Percentiles rank a stretch among this genome's conserved stretches.
These are phyloP conservation scores for Dryas alaskensis DNA, from an alignment of 306 rosid genomes.

Conservation along the genomic window DNA sequence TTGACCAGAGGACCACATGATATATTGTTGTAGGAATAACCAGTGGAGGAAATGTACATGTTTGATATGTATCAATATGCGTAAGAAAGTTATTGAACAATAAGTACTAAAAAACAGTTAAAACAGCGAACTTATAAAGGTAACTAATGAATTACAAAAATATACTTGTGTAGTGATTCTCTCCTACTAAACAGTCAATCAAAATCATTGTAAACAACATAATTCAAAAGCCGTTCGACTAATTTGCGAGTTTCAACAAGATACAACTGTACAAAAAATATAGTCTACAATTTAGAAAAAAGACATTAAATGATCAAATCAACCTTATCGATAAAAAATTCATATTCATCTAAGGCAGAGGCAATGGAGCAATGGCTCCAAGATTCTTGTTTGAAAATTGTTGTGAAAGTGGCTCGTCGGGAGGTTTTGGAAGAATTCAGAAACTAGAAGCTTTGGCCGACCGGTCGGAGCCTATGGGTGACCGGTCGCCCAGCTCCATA, in stretches of 20 bases:
- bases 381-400: neutral
- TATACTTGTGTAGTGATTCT: neutral
- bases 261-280: conserved; percentile 78
- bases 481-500: no score
- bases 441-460: no score
- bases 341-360: neutral
- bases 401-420: no score
- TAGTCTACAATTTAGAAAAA: conserved; percentile 55
- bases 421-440: no score
- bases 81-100: conserved; percentile 12
- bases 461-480: no score
- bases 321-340: neutral
- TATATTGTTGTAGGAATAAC: conserved; percentile 82
- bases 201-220: conserved; percentile 59
- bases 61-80: conserved; percentile 23
- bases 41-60: conserved; percentile 85
- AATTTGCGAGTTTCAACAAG: conserved; percentile 76
- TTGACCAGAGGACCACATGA: conserved; percentile 82
- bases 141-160: neutral
- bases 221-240: conserved; percentile 79
- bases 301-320: conserved; percentile 19
- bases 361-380: neutral
- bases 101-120: neutral
- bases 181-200: neutral
- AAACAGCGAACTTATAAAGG: neutral